Conservation (phyloP, 768 basidiomycete genomes). For the Kwoniella sp. region DNA sequence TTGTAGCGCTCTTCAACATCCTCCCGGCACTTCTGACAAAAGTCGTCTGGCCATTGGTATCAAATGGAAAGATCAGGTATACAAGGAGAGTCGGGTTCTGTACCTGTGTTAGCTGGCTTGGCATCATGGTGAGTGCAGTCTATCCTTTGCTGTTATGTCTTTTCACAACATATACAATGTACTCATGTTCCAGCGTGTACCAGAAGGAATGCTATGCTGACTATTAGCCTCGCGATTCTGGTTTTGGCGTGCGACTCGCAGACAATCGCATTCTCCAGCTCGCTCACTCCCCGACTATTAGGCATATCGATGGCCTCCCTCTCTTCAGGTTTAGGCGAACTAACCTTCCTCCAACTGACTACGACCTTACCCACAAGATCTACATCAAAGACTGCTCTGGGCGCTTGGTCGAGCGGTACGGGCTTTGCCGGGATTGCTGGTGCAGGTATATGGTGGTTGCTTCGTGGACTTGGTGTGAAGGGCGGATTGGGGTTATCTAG, state of each 20-base stretch:
- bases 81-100: constrained; percentile 72
- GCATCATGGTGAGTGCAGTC: constrained; percentile 78
- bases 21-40: constrained; percentile 83
- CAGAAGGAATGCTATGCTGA: too few relatives aligned
- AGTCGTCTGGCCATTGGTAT: constrained; percentile 86
- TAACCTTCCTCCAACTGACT: constrained; percentile 92
- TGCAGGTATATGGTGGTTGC: constrained; percentile 91
- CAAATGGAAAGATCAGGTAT: constrained; percentile 84
- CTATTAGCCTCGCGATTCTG: too few relatives aligned
- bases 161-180: too few relatives aligned
- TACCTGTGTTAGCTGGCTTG: constrained; percentile 70
- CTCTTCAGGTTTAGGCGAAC: constrained; percentile 87
- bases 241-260: too few relatives aligned
- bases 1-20: constrained; percentile 94
- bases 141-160: background rate
- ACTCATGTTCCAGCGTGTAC: too few relatives aligned
- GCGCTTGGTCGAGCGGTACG: constrained; percentile 92
- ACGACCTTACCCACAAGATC: constrained; percentile 46
- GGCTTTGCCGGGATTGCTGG: constrained; percentile 92
- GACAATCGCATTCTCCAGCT: constrained; percentile 76
- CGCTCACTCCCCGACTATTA: constrained; percentile 68
- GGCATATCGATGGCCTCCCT: constrained; percentile 83
- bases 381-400: constrained; percentile 71
- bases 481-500: constrained; percentile 70
- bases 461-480: constrained; percentile 80